Evolutionary conservation across 345 rosid species (phyloP).

Genomic region (Heritiera littoralis): DNA sequence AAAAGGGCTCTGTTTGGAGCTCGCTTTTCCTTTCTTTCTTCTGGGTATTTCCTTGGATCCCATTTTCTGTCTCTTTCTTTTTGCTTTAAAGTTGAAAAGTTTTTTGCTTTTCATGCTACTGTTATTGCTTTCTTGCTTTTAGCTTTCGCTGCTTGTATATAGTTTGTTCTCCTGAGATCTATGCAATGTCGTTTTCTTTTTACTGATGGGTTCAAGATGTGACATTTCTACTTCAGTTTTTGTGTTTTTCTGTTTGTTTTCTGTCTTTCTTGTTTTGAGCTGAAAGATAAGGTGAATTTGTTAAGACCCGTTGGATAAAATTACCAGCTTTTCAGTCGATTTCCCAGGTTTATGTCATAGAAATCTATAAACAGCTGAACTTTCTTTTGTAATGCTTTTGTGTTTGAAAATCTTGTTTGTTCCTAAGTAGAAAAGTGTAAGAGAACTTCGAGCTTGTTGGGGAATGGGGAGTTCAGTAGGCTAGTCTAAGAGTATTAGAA

Average conservation of each 20-base stretch:
- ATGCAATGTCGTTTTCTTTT: slow-evolving; percentile 6
- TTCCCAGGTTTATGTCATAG: not conserved
- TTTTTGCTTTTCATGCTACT: not conserved
- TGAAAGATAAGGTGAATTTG: slow-evolving; percentile 8
- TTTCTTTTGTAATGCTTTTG: slow-evolving; percentile 4
- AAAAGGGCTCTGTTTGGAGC: slow-evolving; percentile 6
- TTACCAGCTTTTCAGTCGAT: not conserved
- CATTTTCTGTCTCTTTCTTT: not conserved
- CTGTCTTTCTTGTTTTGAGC: not conserved
- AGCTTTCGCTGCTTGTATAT: not conserved
- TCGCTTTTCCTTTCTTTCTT: not conserved
- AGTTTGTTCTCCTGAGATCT: not conserved
- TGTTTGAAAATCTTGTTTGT: slow-evolving; percentile 17
- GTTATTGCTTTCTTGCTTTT: not conserved
- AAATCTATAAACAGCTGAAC: not conserved
- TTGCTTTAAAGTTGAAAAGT: not conserved
- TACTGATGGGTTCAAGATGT: not conserved
- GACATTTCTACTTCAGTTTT: not conserved
- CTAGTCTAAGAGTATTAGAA: not conserved
- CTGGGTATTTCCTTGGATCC: slow-evolving; percentile 27
- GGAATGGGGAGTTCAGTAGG: not conserved
- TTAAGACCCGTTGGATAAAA: not conserved
- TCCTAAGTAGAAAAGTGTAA: not conserved
- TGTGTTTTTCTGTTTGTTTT: not conserved
- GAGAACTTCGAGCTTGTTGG: not conserved